These are phyloP conservation scores for Leptomonas pyrrhocoris DNA, from an alignment of 208 protist genomes.

Conservation along the genomic window DNA sequence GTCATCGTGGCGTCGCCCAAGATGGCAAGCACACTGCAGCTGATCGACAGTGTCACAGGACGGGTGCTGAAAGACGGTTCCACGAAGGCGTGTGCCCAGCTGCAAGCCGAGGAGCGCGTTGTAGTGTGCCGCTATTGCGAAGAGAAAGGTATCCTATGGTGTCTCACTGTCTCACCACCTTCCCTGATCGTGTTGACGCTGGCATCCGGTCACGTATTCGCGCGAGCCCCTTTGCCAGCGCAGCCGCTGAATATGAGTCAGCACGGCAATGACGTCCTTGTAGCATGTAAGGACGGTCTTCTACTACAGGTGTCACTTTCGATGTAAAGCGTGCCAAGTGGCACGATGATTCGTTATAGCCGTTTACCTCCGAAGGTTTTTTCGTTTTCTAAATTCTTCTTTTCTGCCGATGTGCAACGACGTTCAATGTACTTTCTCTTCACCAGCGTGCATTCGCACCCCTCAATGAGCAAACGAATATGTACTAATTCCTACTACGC, in stretches of 20 bases:
- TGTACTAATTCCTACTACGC: too few relatives aligned
- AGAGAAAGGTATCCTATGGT: conserved; percentile 52
- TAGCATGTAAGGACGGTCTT: conserved; percentile 28
- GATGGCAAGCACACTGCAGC: conserved; percentile 48
- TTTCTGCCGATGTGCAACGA: too few relatives aligned
- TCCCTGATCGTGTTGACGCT: conserved; percentile 45
- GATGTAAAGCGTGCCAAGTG: background rate
- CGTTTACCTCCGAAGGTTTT: too few relatives aligned
- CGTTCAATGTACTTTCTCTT: too few relatives aligned
- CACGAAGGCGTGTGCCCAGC: conserved; percentile 24
- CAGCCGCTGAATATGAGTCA: conserved; percentile 43
- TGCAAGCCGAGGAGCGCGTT: conserved; percentile 31
- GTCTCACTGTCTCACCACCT: conserved; percentile 41
- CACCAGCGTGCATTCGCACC: too few relatives aligned
- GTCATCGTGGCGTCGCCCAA: conserved; percentile 68
- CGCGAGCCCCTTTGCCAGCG: conserved; percentile 31
- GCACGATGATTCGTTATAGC: background rate
- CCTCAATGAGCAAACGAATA: too few relatives aligned
- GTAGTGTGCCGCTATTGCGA: conserved; percentile 42
- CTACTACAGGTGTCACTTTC: conserved; percentile 3
- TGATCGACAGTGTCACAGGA: conserved; percentile 65
- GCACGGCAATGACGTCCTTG: conserved; percentile 8
- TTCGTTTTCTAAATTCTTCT: too few relatives aligned
- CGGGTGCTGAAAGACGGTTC: conserved; percentile 42
- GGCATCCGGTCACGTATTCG: conserved; percentile 40